Evolutionary conservation across 116 monocot species (phyloP).

Genomic region (Zostera marina): DNA sequence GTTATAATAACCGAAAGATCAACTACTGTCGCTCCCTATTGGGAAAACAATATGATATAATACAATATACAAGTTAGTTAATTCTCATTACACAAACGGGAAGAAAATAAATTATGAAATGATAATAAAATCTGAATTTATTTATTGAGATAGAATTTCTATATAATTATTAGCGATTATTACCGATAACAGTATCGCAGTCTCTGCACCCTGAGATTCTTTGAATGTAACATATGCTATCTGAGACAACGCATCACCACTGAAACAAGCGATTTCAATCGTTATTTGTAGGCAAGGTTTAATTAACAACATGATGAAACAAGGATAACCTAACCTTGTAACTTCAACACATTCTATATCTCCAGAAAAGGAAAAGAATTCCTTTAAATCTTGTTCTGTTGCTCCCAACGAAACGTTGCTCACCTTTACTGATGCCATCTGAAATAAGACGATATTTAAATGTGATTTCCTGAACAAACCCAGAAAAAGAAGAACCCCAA

Average conservation of each 20-base stretch:
- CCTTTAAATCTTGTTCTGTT: slow-evolving; percentile 38
- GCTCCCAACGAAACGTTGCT: slow-evolving; percentile 48
- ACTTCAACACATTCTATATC: slow-evolving; percentile 53
- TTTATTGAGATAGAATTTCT: not conserved
- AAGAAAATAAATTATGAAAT: not conserved
- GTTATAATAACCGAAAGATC: slow-evolving; percentile 47
- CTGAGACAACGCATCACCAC: slow-evolving; percentile 48
- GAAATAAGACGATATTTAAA: not conserved
- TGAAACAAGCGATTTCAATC: slow-evolving; percentile 4
- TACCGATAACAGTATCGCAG: slow-evolving; percentile 57
- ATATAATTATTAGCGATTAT: not conserved
- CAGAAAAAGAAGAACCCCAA: no score
- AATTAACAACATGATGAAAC: slow-evolving; percentile 2
- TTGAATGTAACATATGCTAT: slow-evolving; percentile 76
- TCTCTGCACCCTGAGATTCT: slow-evolving; percentile 62
- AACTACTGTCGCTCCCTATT: slow-evolving; percentile 70
- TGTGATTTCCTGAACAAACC: no score
- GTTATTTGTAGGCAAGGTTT: not conserved
- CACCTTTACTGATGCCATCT: slow-evolving; percentile 48
- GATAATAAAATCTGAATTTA: not conserved
- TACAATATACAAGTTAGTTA: not conserved
- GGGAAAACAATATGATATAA: not conserved
- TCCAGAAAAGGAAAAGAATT: slow-evolving; percentile 72
- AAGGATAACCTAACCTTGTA: slow-evolving; percentile 19
- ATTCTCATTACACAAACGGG: not conserved